Conservation (phyloP, 73 alveolate species). For the Paramecium caudatum region DNA sequence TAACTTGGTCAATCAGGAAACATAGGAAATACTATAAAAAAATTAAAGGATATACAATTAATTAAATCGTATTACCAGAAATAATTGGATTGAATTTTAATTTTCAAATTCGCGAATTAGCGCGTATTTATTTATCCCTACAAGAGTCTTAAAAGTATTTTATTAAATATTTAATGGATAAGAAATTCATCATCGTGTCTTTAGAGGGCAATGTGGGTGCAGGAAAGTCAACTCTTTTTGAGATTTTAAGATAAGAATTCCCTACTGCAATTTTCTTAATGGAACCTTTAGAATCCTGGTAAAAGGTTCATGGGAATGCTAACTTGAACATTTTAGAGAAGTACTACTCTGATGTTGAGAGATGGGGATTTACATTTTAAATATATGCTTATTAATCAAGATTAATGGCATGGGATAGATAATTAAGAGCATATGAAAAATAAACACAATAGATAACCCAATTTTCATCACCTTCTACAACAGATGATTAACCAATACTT, state of each 20-base stretch:
- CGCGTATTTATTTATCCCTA: constrained; percentile 55
- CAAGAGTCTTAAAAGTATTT: not conserved
- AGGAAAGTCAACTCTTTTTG: constrained; percentile 57
- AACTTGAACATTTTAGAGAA: constrained; percentile 33
- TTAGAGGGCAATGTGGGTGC: constrained; percentile 67
- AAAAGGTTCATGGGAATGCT: constrained; percentile 7
- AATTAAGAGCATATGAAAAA: constrained; percentile 13
- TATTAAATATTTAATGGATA: not conserved
- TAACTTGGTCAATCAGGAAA: not conserved
- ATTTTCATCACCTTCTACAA: constrained; percentile 46
- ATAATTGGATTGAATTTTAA: constrained; percentile 29
- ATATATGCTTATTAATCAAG: constrained; percentile 54
- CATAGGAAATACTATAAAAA: not conserved
- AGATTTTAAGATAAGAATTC: not conserved
- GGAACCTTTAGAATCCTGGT: constrained; percentile 59
- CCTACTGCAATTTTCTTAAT: constrained; percentile 21
- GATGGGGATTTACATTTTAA: constrained; percentile 66
- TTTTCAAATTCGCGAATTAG: not conserved
- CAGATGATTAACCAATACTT: not conserved
- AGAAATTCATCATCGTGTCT: constrained; percentile 8
- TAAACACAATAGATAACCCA: not conserved
- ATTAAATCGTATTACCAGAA: constrained; percentile 15
- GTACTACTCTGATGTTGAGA: constrained; percentile 30
- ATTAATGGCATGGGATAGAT: constrained; percentile 61
- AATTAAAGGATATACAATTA: constrained; percentile 37